Percentiles rank a stretch among this genome's conserved stretches.
These are phyloP conservation scores for Protomyces inouyei DNA, from an alignment of 1,139 yeast species.

Conservation along the genomic window DNA sequence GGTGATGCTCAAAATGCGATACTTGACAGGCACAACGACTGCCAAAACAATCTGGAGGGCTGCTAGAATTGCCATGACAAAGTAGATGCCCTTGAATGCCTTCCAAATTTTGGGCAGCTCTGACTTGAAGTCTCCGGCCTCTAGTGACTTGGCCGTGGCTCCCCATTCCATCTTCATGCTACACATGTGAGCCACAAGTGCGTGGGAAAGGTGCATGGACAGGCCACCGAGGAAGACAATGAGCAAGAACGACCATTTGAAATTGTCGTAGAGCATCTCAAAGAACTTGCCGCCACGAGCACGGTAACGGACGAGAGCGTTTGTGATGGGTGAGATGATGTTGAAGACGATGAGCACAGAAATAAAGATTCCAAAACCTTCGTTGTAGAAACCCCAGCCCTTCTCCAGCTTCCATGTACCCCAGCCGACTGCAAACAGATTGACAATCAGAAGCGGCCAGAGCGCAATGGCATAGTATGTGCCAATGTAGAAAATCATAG, in stretches of 20 bases:
- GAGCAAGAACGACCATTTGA: conserved; percentile 28
- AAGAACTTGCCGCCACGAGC: conserved; percentile 27
- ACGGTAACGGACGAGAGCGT: conserved; percentile 31
- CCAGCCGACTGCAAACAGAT: conserved; percentile 31
- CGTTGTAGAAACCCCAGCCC: conserved; percentile 30
- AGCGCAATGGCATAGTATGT: conserved; percentile 32
- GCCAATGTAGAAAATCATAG: conserved; percentile 32
- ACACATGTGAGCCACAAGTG: conserved; percentile 30
- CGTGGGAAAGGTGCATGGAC: conserved; percentile 30
- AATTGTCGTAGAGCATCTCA: conserved; percentile 26
- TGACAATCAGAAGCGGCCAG: conserved; percentile 28
- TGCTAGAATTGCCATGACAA: not conserved
- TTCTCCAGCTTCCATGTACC: conserved; percentile 29
- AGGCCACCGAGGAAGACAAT: conserved; percentile 30
- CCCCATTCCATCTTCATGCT: conserved; percentile 33
- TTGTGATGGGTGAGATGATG: conserved; percentile 30
- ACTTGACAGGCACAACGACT: conserved; percentile 6
- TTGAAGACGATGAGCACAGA: conserved; percentile 31
- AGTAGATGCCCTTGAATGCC: conserved; percentile 17
- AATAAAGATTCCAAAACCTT: conserved; percentile 25
- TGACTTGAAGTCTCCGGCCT: conserved; percentile 29
- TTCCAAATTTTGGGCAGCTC: conserved; percentile 31
- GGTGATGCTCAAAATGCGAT: conserved; percentile 9
- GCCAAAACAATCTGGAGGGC: conserved; percentile 17
- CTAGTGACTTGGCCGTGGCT: conserved; percentile 32